Evolutionary conservation across 768 basidiomycete species (phyloP).

Genomic region (Mycena olivaceomarginata): DNA sequence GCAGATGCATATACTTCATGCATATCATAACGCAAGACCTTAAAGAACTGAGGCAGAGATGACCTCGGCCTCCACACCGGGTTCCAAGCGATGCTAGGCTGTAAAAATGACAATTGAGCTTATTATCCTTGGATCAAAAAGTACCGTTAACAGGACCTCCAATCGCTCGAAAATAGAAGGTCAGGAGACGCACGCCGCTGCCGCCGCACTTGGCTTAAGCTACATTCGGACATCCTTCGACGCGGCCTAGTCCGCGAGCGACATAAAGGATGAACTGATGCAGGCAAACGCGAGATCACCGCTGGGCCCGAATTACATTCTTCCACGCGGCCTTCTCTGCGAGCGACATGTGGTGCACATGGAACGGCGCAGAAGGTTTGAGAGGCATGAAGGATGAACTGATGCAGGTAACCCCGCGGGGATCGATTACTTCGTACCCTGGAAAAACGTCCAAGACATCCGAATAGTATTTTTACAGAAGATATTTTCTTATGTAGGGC

Average conservation of each 20-base stretch:
- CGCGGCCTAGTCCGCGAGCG: neutral
- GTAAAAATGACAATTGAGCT: neutral
- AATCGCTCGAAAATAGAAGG: neutral
- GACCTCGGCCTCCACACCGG: slow-evolving; percentile 1
- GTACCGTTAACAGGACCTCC: neutral
- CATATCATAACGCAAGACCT: neutral
- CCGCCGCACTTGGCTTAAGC: neutral
- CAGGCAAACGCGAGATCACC: neutral
- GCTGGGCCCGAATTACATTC: neutral
- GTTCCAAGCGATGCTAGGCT: slow-evolving; percentile 11
- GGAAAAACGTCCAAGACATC: too few relatives aligned
- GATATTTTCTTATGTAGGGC: too few relatives aligned
- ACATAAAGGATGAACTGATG: neutral
- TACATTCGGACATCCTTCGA: neutral
- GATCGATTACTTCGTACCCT: too few relatives aligned
- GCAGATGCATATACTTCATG: neutral
- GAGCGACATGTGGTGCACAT: neutral
- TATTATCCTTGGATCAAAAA: slow-evolving; percentile 1
- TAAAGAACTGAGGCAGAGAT: neutral
- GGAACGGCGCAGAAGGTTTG: neutral
- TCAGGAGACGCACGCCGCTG: neutral
- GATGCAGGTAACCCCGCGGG: too few relatives aligned
- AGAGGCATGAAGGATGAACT: neutral
- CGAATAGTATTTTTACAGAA: too few relatives aligned
- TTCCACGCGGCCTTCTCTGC: neutral